phyloP scores from a whole-genome alignment of 331 rosid genomes.

The Malus hybrid region DNA sequence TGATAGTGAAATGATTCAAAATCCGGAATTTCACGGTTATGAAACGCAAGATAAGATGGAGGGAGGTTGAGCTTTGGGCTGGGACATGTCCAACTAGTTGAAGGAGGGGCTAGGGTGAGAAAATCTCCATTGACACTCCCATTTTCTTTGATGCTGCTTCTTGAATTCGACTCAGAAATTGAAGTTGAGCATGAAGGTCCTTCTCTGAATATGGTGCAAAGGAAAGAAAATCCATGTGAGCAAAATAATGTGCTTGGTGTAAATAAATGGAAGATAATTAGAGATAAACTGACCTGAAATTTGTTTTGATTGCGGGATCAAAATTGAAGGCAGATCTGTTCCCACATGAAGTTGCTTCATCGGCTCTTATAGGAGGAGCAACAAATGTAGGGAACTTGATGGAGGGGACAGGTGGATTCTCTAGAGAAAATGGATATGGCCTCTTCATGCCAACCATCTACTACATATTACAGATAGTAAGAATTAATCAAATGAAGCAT shows the following conservation, averaged over 20 bases:
- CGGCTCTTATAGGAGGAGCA: constrained; percentile 21
- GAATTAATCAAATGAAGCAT: not conserved
- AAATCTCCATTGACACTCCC: constrained; percentile 40
- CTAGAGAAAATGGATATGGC: constrained; percentile 43
- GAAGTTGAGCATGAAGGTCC: constrained; percentile 34
- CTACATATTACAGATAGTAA: constrained; percentile 9
- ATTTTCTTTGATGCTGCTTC: constrained; percentile 30
- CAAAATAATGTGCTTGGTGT: not conserved
- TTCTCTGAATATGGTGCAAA: constrained; percentile 40
- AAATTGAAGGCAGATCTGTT: constrained; percentile 8
- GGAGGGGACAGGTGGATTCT: constrained; percentile 32
- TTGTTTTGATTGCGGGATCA: constrained; percentile 19
- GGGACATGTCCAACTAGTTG: constrained; percentile 13
- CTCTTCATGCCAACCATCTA: constrained; percentile 63
- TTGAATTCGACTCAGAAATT: constrained; percentile 33
- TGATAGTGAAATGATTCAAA: constrained; percentile 24
- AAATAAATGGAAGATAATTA: constrained; percentile 2
- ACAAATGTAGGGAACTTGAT: constrained; percentile 28
- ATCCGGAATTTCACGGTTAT: constrained; percentile 23
- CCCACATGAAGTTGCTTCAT: constrained; percentile 19
- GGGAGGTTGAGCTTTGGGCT: constrained; percentile 23
- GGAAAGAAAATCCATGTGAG: not conserved
- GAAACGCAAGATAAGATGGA: constrained; percentile 18
- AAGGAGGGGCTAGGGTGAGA: constrained; percentile 55
- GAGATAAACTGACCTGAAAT: constrained; percentile 32